phyloP scores from a whole-genome alignment of 345 rosid genomes.

The Gossypioides kirkii region DNA sequence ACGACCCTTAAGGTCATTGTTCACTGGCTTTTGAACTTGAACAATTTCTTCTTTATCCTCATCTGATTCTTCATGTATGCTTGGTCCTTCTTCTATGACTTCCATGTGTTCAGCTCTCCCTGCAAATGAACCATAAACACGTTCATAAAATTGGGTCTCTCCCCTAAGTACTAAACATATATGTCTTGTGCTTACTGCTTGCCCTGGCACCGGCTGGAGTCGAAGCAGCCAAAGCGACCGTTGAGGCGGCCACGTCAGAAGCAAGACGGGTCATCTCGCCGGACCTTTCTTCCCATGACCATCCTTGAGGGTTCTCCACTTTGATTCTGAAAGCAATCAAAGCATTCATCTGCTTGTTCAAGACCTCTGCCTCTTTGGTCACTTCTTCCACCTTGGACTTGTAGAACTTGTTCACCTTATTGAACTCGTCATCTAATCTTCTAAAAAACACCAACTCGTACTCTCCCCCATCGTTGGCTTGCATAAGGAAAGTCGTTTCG shows the following conservation, averaged over 20 bases:
- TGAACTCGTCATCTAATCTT: background rate
- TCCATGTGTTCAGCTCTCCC: constrained; percentile 50
- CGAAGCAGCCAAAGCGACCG: constrained; percentile 45
- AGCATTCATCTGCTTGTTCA: constrained; percentile 67
- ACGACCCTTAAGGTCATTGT: background rate
- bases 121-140: constrained; percentile 17
- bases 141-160: background rate
- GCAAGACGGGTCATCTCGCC: constrained; percentile 60
- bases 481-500: constrained; percentile 49
- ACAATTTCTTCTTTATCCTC: constrained; percentile 21
- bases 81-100: constrained; percentile 36
- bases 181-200: constrained; percentile 26
- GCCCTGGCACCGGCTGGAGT: constrained; percentile 44
- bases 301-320: constrained; percentile 58
- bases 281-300: constrained; percentile 25
- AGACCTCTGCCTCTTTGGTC: constrained; percentile 41
- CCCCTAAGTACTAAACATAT: background rate
- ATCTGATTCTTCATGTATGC: constrained; percentile 36
- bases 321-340: constrained; percentile 61
- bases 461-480: constrained; percentile 53
- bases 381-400: constrained; percentile 52
- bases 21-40: background rate
- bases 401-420: constrained; percentile 44
- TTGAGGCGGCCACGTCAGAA: constrained; percentile 42
- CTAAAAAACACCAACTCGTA: constrained; percentile 34